A percentile compares a stretch with the other conserved stretches of the same genome.
Evolutionary conservation across 495 filamentous ascomycete species (phyloP).

Genomic region (Penicillium samsonianum): DNA sequence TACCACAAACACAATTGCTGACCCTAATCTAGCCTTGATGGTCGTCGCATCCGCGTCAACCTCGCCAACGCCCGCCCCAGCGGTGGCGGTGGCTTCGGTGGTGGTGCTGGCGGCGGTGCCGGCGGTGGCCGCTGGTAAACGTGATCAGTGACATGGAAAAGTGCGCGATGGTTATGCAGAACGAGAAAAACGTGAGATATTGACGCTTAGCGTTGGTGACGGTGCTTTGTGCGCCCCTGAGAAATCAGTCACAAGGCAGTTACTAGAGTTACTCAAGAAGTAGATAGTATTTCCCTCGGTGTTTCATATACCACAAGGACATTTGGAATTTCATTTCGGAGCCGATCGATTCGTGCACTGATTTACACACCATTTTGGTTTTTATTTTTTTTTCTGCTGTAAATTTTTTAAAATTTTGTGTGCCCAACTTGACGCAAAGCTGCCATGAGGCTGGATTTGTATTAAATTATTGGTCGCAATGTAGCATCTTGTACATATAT

Average conservation of each 20-base stretch:
- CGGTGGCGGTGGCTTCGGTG: neutral
- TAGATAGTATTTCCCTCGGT: slow-evolving; percentile 8
- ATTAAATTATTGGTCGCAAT: neutral
- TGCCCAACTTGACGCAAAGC: neutral
- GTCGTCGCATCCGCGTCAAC: slow-evolving; percentile 19
- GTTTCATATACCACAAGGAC: slow-evolving; percentile 12
- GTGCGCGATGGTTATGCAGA: slow-evolving; percentile 4
- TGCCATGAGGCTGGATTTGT: neutral
- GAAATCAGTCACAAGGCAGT: slow-evolving; percentile 1
- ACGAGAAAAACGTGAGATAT: slow-evolving; percentile 9
- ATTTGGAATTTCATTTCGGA: slow-evolving; percentile 8
- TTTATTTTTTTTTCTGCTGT: neutral
- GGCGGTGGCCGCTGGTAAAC: slow-evolving; percentile 12
- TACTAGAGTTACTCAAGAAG: slow-evolving; percentile 7
- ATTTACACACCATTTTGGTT: neutral
- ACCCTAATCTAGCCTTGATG: slow-evolving; percentile 17
- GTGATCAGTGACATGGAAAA: neutral
- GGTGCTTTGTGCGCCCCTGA: neutral
- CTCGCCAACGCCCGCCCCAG: slow-evolving; percentile 18
- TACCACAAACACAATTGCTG: neutral
- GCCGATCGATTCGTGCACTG: slow-evolving; percentile 4
- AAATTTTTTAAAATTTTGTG: neutral
- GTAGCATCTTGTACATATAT: neutral
- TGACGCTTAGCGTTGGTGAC: slow-evolving; percentile 13
- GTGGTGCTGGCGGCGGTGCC: slow-evolving; percentile 2